Evolutionary conservation across 2,329 filamentous ascomycete species (phyloP).

Genomic region (Juglanconis oblonga): DNA sequence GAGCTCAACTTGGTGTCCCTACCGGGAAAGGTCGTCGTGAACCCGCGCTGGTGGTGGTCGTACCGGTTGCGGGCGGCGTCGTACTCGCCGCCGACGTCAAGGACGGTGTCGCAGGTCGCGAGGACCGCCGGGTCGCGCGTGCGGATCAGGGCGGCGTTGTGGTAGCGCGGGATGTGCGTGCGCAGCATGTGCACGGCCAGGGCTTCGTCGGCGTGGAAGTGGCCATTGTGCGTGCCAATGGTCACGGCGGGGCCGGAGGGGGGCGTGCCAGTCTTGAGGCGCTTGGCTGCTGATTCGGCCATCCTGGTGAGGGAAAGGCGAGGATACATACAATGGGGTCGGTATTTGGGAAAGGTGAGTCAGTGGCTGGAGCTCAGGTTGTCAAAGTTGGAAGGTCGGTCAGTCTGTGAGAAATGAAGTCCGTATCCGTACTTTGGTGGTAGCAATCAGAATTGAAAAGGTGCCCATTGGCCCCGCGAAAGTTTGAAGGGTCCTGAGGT

Average conservation of each 20-base stretch:
- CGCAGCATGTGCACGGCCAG: slow-evolving; percentile 95
- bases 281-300: slow-evolving; percentile 73
- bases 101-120: slow-evolving; percentile 84
- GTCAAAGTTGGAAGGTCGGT: not conserved
- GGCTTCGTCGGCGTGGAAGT: slow-evolving; percentile 98
- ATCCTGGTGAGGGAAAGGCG: slow-evolving; percentile 42
- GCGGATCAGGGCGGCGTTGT: slow-evolving; percentile 70
- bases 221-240: slow-evolving; percentile 95
- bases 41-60: slow-evolving; percentile 96
- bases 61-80: slow-evolving; percentile 73
- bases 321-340: slow-evolving; percentile 38
- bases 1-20: slow-evolving; percentile 87
- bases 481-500: not conserved
- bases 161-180: slow-evolving; percentile 73
- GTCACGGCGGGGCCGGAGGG: slow-evolving; percentile 49
- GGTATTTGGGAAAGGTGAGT: not conserved
- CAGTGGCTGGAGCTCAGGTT: not conserved
- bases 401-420: not conserved
- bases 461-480: slow-evolving; percentile 13
- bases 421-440: not conserved
- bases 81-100: slow-evolving; percentile 97
- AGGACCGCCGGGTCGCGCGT: slow-evolving; percentile 81
- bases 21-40: slow-evolving; percentile 79
- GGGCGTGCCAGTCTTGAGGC: slow-evolving; percentile 68
- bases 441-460: slow-evolving; percentile 15